Conservation (phyloP, 148 eudicot species). For the Gaultheria prostrata region DNA sequence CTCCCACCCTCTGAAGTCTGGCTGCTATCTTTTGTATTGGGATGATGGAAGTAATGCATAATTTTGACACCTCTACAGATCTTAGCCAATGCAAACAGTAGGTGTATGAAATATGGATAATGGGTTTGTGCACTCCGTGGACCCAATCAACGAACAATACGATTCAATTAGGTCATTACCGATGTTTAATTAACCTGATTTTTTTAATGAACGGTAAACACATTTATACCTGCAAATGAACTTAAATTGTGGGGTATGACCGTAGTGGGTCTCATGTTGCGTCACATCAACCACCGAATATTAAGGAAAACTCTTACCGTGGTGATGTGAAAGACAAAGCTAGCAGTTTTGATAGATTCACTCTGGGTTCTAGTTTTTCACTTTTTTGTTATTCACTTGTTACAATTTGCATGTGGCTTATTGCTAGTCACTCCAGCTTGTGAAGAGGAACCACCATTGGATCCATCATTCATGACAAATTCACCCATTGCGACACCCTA, state of each 20-base stretch:
- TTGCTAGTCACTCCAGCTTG: too few species aligned
- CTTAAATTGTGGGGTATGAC: neutral
- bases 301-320: neutral
- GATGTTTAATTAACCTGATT: neutral
- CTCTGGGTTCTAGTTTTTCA: too few species aligned
- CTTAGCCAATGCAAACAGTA: too few species aligned
- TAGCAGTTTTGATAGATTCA: neutral
- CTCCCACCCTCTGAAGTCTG: too few species aligned
- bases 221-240: neutral
- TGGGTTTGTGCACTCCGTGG: too few species aligned
- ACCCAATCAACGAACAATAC: too few species aligned
- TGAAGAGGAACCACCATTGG: neutral
- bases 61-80: too few species aligned
- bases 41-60: too few species aligned
- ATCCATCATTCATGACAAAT: constrained; percentile 32
- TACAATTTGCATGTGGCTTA: too few species aligned
- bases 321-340: neutral
- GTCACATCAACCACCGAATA: neutral
- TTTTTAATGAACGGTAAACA: neutral
- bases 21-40: too few species aligned
- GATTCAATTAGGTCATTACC: neutral
- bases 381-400: too few species aligned
- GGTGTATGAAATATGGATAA: too few species aligned
- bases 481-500: constrained; percentile 26
- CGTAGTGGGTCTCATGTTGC: neutral